Conservation (phyloP, 106 monocot genomes). For the Triglochin maritima region DNA sequence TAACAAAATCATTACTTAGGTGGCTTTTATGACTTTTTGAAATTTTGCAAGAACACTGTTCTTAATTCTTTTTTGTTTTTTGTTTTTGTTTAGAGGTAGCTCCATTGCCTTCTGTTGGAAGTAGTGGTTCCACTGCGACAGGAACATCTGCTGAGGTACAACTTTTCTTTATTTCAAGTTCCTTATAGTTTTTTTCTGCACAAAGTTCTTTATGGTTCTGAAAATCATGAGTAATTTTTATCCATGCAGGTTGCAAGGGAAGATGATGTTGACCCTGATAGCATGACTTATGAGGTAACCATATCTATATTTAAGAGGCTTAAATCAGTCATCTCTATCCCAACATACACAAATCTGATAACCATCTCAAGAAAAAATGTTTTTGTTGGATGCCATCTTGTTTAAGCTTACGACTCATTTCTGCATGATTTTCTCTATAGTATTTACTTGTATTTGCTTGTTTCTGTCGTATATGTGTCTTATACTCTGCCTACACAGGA, state of each 20-base stretch:
- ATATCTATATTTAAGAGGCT: background rate
- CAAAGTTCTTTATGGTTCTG: background rate
- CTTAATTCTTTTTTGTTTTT: background rate
- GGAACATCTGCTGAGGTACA: conserved; percentile 6
- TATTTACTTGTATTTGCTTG: background rate
- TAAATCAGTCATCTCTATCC: background rate
- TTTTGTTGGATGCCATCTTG: background rate
- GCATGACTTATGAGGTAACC: conserved; percentile 16
- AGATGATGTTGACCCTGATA: conserved; percentile 11
- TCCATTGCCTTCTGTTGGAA: background rate
- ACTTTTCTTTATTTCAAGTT: background rate
- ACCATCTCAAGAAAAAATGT: background rate
- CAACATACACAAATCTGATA: background rate
- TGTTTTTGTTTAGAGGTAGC: background rate
- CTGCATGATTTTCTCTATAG: background rate
- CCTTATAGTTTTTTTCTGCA: background rate
- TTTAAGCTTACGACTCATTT: background rate
- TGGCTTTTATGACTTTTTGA: too few species aligned
- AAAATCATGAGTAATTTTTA: background rate
- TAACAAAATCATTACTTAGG: too few species aligned
- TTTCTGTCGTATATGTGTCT: background rate
- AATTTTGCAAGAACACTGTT: background rate
- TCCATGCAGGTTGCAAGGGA: conserved; percentile 1
- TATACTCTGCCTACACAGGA: conserved; percentile 3
- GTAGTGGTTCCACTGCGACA: background rate